Evolutionary conservation across 2,329 filamentous ascomycete species (phyloP), one percentile per base, ranked within the genome.

Genomic region (Fusarium sp.): DNA sequence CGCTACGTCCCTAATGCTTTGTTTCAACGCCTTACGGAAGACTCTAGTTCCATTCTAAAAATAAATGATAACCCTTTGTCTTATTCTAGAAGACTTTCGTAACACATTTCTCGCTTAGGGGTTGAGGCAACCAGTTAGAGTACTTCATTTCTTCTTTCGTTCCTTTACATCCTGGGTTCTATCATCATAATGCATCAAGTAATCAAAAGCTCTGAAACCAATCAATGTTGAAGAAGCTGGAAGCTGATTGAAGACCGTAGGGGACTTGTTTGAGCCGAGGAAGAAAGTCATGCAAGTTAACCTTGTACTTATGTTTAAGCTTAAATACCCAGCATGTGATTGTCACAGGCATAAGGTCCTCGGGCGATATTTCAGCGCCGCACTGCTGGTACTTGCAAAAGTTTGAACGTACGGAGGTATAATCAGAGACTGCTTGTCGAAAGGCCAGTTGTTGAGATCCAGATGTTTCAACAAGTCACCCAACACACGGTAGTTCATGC

Each of bases 251-350:
- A 38, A 26, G 48, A 15, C 3, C 2, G 18, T 26, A 6, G 32
- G 32, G 32, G 38, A 40, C 18, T 13, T 20, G 11, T 10, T 40
- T 40, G 7, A 17, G 20, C 48, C 48, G 48, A 52, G 17, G 32
- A n/a, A 8, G 48, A n/a, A 23, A 37, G 14, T 5, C 32, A 45
- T 26, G 48, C 48, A 26, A 50, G 32, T 26, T n/a, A 50, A 38
- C 48, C 48, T 52, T 37, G 48, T 30, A 52, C 48, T 26, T 38
- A 17, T 37, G 32, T 52, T 52, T 52, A 52, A 52, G 48, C 48
- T 52, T 52, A 52, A 26, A 52, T 52, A 37, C 48, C 17, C 20
- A 52, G 48, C 48, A 52, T 52, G 48, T 52, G 48, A 52, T 52
- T 52, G 32, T 52, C 12, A 6, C 20, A n/a, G 15, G 48, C 48